Base-by-base conservation (phyloP, 139 green algal species). In the Chlorella sp. region DNA sequence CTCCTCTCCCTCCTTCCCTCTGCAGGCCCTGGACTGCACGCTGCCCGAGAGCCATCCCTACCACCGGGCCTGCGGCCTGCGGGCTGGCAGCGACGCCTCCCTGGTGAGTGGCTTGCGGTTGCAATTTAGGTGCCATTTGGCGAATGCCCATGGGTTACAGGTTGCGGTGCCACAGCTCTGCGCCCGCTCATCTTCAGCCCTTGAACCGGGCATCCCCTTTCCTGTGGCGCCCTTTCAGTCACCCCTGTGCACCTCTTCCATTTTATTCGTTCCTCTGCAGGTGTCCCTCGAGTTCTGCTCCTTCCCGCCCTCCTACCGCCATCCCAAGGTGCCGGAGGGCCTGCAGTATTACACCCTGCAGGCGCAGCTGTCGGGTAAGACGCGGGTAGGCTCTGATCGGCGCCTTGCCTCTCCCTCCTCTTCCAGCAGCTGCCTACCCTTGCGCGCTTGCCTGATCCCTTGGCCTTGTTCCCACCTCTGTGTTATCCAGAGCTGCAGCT, bases 301-400 rank as follows among this genome's bases (percentile, higher is more conserved):
- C 30, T 91, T 93, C 75, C 74, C 85, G 14, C 80, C 80, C 46
- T 72, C 83, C 44, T 85, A 93, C 34, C 56, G 68, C 34, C 32
- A 89, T 65, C 60, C 60, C 0, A 81, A 88, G 4, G 92, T 98
- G 44, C 95, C 95, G 0, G 44, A 62, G 30, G 94, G 93, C 40
- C 56, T 86, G 11, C 80, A 87, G 19, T 96, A 89, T 83, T 96
- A 90, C 82, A 90, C 88, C 24, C 48, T 99, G 32, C 60, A 82
- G 19, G 93, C 93, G 13, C 72, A 86, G 41, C 87, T 99, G 56
- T 89, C 73, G 11, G 88, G 92, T 98, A 20, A 43, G 44, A 14
- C 8, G n/a, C n/a, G n/a, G n/a, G n/a, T n/a, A n/a, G n/a, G 11
- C 11, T 54, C 46, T 54, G 46, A 11, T 19, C 11, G 46, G 46